These are phyloP conservation scores for Diaporthe citriasiana DNA, from an alignment of 2,329 filamentous ascomycete species.

Conservation along the genomic window DNA sequence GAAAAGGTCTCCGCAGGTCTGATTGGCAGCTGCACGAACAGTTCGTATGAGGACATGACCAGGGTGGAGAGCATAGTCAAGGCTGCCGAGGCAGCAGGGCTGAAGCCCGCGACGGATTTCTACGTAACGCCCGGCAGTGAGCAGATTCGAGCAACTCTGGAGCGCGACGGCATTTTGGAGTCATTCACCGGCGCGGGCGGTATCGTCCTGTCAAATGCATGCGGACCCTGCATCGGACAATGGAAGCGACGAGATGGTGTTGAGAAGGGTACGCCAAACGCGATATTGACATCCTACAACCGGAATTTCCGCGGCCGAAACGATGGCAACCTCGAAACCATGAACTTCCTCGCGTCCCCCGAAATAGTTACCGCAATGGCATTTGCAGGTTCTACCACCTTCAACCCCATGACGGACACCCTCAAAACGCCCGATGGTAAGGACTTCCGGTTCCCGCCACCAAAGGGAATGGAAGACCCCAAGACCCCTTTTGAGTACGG, in stretches of 20 bases:
- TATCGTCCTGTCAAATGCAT: conserved; percentile 93
- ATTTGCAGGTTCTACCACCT: conserved; percentile 91
- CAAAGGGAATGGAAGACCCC: conserved; percentile 76
- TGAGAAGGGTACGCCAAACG: conserved; percentile 87
- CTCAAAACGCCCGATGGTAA: conserved; percentile 84
- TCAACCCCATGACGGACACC: conserved; percentile 94
- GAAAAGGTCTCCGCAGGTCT: conserved; percentile 91
- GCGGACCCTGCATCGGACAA: conserved; percentile 93
- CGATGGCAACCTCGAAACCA: conserved; percentile 94
- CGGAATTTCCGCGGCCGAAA: conserved; percentile 98
- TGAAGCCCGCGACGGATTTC: conserved; percentile 91
- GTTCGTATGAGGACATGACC: conserved; percentile 99
- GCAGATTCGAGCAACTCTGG: conserved; percentile 94
- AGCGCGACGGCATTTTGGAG: conserved; percentile 86
- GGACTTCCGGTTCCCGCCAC: conserved; percentile 88
- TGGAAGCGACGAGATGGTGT: conserved; percentile 94
- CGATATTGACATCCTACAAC: conserved; percentile 98
- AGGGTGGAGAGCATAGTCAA: conserved; percentile 93
- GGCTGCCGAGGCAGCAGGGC: conserved; percentile 88
- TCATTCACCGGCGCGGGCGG: conserved; percentile 91
- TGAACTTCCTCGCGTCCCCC: conserved; percentile 98
- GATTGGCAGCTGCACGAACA: conserved; percentile 99
- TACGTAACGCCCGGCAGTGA: conserved; percentile 98
- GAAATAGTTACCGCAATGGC: conserved; percentile 97
- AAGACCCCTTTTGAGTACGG: conserved; percentile 80